A percentile compares a stretch with the other conserved stretches of the same genome.
phyloP scores from a whole-genome alignment of 139 green algal genomes.

The Limnomonas spitsbergensis region DNA sequence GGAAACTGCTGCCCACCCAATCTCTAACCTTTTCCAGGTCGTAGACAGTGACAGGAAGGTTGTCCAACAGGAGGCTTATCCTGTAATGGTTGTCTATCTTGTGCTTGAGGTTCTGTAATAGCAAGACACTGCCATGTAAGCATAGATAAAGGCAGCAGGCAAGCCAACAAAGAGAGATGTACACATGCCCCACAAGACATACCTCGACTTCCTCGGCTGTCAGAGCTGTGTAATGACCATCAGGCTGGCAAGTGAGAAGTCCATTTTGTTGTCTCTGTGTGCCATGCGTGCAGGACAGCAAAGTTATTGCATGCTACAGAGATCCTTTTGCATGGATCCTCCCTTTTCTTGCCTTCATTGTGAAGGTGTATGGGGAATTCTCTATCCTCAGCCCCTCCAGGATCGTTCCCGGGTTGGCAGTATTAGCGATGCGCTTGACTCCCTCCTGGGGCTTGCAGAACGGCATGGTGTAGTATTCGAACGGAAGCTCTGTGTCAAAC shows the following conservation, averaged over 20 bases:
- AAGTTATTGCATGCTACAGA: no score
- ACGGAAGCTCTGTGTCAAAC: conserved; percentile 85
- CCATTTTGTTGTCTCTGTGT: conserved; percentile 46
- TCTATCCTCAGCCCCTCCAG: conserved; percentile 82
- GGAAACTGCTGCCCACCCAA: no score
- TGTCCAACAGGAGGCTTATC: conserved; percentile 94
- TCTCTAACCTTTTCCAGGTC: conserved; percentile 72
- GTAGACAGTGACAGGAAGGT: conserved; percentile 90
- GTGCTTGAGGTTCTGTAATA: conserved; percentile 26
- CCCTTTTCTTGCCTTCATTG: conserved; percentile 78
- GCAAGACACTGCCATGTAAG: no score
- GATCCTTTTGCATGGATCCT: no score
- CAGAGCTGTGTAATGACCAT: conserved; percentile 52
- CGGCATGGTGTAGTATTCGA: conserved; percentile 86
- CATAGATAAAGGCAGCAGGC: no score
- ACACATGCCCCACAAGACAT: no score
- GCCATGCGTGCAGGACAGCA: no score
- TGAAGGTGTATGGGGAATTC: conserved; percentile 91
- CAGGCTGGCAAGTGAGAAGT: conserved; percentile 53
- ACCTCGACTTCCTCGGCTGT: conserved; percentile 60
- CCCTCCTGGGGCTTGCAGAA: conserved; percentile 89
- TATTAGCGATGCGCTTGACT: conserved; percentile 57
- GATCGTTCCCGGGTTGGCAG: conserved; percentile 90
- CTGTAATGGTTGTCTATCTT: conserved; percentile 83
- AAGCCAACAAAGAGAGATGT: no score